These are phyloP conservation scores for Lactarius tabidus DNA, from an alignment of 768 basidiomycete genomes.

Conservation along the genomic window DNA sequence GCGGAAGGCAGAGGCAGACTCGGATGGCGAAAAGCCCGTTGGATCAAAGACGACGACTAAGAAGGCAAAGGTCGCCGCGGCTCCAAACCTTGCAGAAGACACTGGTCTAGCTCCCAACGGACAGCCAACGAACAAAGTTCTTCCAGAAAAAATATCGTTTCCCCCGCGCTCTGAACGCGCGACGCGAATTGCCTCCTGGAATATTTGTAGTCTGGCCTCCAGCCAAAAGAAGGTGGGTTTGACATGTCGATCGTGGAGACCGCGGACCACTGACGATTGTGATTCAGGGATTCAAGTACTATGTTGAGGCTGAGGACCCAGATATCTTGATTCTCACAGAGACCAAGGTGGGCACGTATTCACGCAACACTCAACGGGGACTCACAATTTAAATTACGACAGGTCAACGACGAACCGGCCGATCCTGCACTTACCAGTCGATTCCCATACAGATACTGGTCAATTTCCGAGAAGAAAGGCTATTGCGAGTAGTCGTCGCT, in stretches of 20 bases:
- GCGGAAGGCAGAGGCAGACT: constrained; percentile 12
- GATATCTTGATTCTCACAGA: constrained; percentile 83
- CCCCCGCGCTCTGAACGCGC: constrained; percentile 46
- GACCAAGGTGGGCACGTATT: constrained; percentile 56
- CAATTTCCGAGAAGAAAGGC: constrained; percentile 71
- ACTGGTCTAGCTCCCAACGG: constrained; percentile 36
- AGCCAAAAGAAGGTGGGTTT: constrained; percentile 68
- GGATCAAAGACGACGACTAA: constrained; percentile 9
- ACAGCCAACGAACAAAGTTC: constrained; percentile 69
- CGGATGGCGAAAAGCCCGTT: constrained; percentile 10
- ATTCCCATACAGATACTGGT: constrained; percentile 74
- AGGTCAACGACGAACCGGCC: constrained; percentile 70
- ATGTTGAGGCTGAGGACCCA: constrained; percentile 82
- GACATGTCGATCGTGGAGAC: not conserved
- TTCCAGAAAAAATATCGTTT: constrained; percentile 61
- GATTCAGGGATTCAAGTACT: constrained; percentile 68
- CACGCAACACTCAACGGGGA: not conserved
- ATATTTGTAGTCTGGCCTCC: constrained; percentile 72
- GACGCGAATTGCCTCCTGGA: constrained; percentile 66
- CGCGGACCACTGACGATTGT: not conserved
- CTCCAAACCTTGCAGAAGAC: constrained; percentile 3
- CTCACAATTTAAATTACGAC: constrained; percentile 2
- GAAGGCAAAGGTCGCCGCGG: constrained; percentile 14
- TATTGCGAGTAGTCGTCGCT: constrained; percentile 49
- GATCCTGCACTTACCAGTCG: constrained; percentile 53